Conservation (phyloP, 495 filamentous ascomycete species). For the Cercophora samala region DNA sequence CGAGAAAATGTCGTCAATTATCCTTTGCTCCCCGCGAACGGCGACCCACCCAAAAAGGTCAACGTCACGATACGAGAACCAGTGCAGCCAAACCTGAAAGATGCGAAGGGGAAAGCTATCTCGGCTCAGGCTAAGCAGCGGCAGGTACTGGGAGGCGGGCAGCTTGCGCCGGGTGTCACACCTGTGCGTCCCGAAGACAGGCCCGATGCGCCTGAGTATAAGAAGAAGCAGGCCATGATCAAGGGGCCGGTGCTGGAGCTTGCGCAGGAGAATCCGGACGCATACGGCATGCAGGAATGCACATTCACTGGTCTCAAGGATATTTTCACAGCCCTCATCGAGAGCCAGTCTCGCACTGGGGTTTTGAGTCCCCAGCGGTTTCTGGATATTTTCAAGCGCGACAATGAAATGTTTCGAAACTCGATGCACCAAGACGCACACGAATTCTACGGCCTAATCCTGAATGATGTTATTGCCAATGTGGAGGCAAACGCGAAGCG, state of each 20-base stretch:
- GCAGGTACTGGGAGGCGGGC: constrained; percentile 42
- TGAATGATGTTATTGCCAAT: constrained; percentile 95
- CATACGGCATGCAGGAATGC: constrained; percentile 91
- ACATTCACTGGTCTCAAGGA: constrained; percentile 93
- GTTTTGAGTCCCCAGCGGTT: constrained; percentile 93
- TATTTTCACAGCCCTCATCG: constrained; percentile 89
- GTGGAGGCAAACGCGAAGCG: constrained; percentile 77
- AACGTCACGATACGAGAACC: constrained; percentile 50
- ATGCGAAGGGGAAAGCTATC: constrained; percentile 41
- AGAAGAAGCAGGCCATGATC: constrained; percentile 90
- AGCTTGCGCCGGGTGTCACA: constrained; percentile 34
- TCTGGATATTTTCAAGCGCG: constrained; percentile 83
- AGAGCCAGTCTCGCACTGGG: constrained; percentile 75
- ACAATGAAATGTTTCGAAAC: constrained; percentile 96
- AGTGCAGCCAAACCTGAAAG: constrained; percentile 35
- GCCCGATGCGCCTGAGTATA: constrained; percentile 87
- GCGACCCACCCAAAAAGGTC: constrained; percentile 42
- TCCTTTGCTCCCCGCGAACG: constrained; percentile 55
- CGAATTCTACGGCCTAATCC: constrained; percentile 88
- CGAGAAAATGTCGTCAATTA: constrained; percentile 94
- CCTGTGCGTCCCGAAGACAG: constrained; percentile 59
- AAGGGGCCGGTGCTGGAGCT: constrained; percentile 81
- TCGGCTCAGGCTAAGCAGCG: constrained; percentile 42
- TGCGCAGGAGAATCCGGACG: constrained; percentile 68
- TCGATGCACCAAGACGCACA: constrained; percentile 98